A percentile compares a stretch with the other conserved stretches of the same genome.
Conservation (phyloP, 2,329 filamentous ascomycete genomes). For the Biscogniauxia mediterranea region DNA sequence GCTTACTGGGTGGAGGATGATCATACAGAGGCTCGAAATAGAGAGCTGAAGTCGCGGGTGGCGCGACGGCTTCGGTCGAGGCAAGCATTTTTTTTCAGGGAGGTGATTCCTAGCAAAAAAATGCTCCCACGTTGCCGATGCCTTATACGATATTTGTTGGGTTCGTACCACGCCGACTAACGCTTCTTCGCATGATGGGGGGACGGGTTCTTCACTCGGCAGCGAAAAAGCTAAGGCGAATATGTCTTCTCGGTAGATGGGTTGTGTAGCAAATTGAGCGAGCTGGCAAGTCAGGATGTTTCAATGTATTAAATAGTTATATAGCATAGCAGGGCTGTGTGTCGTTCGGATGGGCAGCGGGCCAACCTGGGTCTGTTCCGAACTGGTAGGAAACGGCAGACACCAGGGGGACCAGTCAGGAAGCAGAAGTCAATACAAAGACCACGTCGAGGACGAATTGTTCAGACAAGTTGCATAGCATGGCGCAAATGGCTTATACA, state of each 20-base stretch:
- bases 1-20: slow-evolving; percentile 23
- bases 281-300: not conserved
- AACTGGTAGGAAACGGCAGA: slow-evolving; percentile 5
- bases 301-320: not conserved
- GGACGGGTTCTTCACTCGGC: not conserved
- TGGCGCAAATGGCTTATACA: slow-evolving; percentile 15
- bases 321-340: not conserved
- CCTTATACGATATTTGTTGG: slow-evolving; percentile 17
- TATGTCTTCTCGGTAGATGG: slow-evolving; percentile 8
- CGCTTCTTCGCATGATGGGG: slow-evolving; percentile 21
- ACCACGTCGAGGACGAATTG: slow-evolving; percentile 16
- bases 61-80: slow-evolving; percentile 27
- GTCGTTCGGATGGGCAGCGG: not conserved
- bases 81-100: slow-evolving; percentile 28
- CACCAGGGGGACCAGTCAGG: slow-evolving; percentile 9
- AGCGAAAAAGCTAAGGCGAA: not conserved
- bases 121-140: slow-evolving; percentile 5
- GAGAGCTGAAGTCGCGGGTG: slow-evolving; percentile 27
- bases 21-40: slow-evolving; percentile 31
- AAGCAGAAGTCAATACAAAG: slow-evolving; percentile 14
- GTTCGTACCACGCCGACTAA: slow-evolving; percentile 20
- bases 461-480: slow-evolving; percentile 12
- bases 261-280: slow-evolving; percentile 4
- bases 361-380: not conserved
- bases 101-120: slow-evolving; percentile 5